phyloP scores from a whole-genome alignment of 768 basidiomycete genomes.

The Termitomyces sp. region DNA sequence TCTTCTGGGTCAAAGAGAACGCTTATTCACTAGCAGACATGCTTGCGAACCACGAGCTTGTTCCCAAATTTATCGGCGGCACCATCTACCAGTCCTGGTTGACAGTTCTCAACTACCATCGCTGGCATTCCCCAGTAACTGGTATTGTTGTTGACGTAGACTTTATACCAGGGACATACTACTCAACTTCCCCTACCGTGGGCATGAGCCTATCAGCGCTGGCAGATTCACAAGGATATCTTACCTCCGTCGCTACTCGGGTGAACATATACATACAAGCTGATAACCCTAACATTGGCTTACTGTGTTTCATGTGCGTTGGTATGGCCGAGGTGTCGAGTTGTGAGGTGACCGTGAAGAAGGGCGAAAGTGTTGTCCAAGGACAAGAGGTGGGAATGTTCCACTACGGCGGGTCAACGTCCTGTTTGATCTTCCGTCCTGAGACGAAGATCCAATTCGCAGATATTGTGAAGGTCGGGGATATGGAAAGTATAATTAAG shows the following conservation, averaged over 20 bases:
- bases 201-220: conserved; percentile 10
- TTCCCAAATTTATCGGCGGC: conserved; percentile 35
- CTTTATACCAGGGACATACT: conserved; percentile 51
- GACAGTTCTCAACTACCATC: conserved; percentile 45
- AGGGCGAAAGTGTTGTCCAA: conserved; percentile 26
- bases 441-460: conserved; percentile 9
- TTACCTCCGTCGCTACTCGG: conserved; percentile 45
- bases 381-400: conserved; percentile 61
- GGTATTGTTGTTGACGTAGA: conserved; percentile 34
- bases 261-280: conserved; percentile 54
- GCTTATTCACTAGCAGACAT: too few species aligned
- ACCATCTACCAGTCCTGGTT: conserved; percentile 50
- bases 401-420: conserved; percentile 58
- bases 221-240: conserved; percentile 32
- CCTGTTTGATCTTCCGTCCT: conserved; percentile 38
- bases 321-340: conserved; percentile 66
- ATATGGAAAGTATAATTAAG: background rate
- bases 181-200: conserved; percentile 29
- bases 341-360: conserved; percentile 46
- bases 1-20: too few species aligned
- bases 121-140: conserved; percentile 50
- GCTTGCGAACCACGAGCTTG: conserved; percentile 32
- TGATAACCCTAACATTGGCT: conserved; percentile 43
- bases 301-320: conserved; percentile 55
- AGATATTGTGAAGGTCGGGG: conserved; percentile 1